A percentile compares a stretch with the other conserved stretches of the same genome.
These are phyloP conservation scores for Yamadazyma nakazawae DNA, from an alignment of 805 yeast species.

Conservation along the genomic window DNA sequence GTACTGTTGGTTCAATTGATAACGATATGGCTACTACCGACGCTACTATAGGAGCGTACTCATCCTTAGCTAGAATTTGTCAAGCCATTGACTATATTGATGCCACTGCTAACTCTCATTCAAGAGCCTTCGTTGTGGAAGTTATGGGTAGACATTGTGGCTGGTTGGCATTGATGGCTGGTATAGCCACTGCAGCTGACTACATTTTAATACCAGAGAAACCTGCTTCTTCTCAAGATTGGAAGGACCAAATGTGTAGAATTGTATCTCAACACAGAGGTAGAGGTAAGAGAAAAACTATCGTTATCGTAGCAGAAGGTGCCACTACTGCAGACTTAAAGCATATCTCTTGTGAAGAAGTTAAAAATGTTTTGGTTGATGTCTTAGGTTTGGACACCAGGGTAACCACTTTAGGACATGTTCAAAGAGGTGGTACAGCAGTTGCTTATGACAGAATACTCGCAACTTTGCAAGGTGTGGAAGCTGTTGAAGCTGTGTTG, in stretches of 20 bases:
- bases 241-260: conserved; percentile 78
- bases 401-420: conserved; percentile 94
- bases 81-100: conserved; percentile 94
- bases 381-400: conserved; percentile 85
- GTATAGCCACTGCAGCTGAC: conserved; percentile 95
- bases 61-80: conserved; percentile 89
- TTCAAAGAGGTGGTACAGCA: conserved; percentile 98
- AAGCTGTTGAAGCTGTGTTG: conserved; percentile 90
- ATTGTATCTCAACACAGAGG: conserved; percentile 76
- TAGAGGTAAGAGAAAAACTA: conserved; percentile 89
- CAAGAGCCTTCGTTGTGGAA: conserved; percentile 95
- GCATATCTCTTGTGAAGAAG: conserved; percentile 78
- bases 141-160: conserved; percentile 99
- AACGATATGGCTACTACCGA: conserved; percentile 98
- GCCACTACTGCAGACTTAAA: conserved; percentile 80
- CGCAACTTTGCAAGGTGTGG: conserved; percentile 96
- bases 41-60: conserved; percentile 93
- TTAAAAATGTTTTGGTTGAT: conserved; percentile 75
- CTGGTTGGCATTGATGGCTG: conserved; percentile 97
- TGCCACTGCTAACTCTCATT: conserved; percentile 96
- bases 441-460: conserved; percentile 90
- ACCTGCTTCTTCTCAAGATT: conserved; percentile 69
- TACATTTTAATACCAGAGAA: conserved; percentile 91
- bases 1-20: conserved; percentile 95
- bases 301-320: conserved; percentile 97